phyloP scores from a whole-genome alignment of 192 early-diverging fungal species.

The Coemansia umbellata region DNA sequence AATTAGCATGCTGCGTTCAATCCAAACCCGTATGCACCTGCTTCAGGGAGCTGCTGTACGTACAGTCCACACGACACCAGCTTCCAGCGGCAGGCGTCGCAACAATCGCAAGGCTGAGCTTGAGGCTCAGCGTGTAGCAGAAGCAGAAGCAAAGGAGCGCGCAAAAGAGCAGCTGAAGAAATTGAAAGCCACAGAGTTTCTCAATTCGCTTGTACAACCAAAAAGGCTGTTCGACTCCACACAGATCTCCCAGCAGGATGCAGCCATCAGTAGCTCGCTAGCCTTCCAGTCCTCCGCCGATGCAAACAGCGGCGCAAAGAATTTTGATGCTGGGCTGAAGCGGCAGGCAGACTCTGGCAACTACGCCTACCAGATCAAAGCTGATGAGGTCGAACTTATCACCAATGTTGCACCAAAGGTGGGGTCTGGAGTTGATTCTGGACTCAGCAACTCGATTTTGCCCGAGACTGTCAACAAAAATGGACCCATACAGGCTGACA shows the following conservation, averaged over 20 bases:
- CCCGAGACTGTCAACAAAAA: slow-evolving; percentile 10
- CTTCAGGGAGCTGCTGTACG: slow-evolving; percentile 2
- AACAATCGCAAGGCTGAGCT: slow-evolving; percentile 45
- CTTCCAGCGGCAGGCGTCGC: slow-evolving; percentile 12
- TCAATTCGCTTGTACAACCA: slow-evolving; percentile 46
- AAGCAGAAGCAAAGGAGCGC: slow-evolving; percentile 26
- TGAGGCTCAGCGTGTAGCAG: slow-evolving; percentile 33
- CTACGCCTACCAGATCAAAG: slow-evolving; percentile 21
- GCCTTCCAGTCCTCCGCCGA: slow-evolving; percentile 1
- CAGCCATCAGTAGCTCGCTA: slow-evolving; percentile 14
- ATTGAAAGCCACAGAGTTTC: slow-evolving; percentile 46
- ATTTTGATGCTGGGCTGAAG: slow-evolving; percentile 11
- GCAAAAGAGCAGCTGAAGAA: slow-evolving; percentile 40
- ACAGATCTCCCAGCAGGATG: slow-evolving; percentile 45
- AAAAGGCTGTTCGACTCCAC: slow-evolving; percentile 34
- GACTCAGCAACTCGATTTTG: slow-evolving; percentile 8
- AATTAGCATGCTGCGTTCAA: slow-evolving; percentile 13
- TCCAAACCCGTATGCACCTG: background rate
- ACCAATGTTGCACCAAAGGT: slow-evolving; percentile 41
- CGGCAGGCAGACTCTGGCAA: slow-evolving; percentile 32
- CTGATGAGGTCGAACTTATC: slow-evolving; percentile 24
- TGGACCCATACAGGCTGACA: slow-evolving; percentile 50
- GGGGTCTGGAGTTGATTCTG: slow-evolving; percentile 1
- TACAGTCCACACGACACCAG: slow-evolving; percentile 30
- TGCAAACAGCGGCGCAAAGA: background rate